Evolutionary conservation across 805 yeast species (phyloP), one percentile per base, ranked within the genome.

Genomic region (Candida berthetii): DNA sequence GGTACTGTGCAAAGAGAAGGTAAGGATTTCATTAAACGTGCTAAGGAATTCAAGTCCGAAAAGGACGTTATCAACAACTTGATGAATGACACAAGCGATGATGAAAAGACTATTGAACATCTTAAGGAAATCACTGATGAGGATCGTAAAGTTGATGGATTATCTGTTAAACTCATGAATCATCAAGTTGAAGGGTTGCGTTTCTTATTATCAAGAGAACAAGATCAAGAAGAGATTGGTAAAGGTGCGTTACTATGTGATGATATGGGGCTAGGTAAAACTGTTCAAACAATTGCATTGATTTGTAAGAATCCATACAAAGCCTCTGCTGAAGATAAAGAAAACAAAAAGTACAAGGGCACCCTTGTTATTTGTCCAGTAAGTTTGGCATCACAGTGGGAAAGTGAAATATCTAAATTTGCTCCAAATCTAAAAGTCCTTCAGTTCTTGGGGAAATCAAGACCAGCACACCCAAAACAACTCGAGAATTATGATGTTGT

Each of bases 241-340:
- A 69, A 66, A 42, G 85, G 85, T 24, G 86, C 85, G 3, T 40
- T 80, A n/a, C 63, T 86, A 32, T 86, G 93, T 54, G 96, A 86
- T 57, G 95, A 85, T 61, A 87, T 87, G 96, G 96, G 96, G 15
- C 66, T 87, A 14, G 96, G 96, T 39, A 87, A 87, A 54, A 87
- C 96, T 0, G 76, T 87, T 37, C 96, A 87, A 61, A 76, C 85
- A 13, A 65, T 80, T 34, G 83, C 93, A 0, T 63, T 87, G 45
- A 65, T 70, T 48, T 48, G 67, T 18, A 59, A 64, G 6, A 64
- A 68, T 44, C 38, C 32, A 18, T 47, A 56, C 3, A 29, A 42
- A 3, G 33, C 38, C 18, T 7, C 14, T 8, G 35, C 28, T 2
- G 7, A n/a, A 20, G 45, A 48, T 24, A 8, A 33, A 4, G 34